Percentiles rank a stretch among this genome's conserved stretches.
phyloP scores from a whole-genome alignment of 768 basidiomycete species.

The Macrolepiota fuliginosa region DNA sequence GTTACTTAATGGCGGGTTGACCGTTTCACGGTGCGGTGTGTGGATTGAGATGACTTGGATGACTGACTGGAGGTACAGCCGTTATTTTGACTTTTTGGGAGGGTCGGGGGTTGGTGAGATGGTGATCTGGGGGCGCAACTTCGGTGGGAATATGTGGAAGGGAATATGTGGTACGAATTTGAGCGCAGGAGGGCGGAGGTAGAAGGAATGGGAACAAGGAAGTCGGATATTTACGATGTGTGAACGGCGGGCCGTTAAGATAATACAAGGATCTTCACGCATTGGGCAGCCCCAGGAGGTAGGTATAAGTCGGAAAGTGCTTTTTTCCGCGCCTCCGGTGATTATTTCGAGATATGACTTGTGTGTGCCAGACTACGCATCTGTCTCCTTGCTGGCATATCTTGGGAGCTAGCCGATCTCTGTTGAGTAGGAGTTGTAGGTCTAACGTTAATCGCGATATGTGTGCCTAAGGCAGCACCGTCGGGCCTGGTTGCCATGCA shows the following conservation, averaged over 20 bases:
- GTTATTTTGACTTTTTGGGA: neutral
- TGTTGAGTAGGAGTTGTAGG: neutral
- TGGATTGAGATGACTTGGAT: constrained; percentile 7
- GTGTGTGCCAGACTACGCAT: neutral
- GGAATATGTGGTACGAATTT: neutral
- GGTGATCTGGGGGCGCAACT: neutral
- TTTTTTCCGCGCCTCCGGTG: constrained; percentile 6
- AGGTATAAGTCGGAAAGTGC: constrained; percentile 1
- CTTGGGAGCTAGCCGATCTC: neutral
- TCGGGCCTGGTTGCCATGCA: neutral
- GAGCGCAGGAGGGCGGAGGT: neutral
- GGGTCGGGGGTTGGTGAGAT: neutral
- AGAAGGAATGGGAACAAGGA: neutral
- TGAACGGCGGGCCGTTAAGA: too few relatives aligned
- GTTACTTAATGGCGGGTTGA: neutral
- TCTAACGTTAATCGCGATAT: neutral
- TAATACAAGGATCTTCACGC: too few relatives aligned
- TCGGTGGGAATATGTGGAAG: neutral
- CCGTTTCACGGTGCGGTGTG: neutral
- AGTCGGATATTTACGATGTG: too few relatives aligned
- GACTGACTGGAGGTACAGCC: constrained; percentile 2
- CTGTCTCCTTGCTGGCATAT: neutral
- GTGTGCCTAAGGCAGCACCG: neutral
- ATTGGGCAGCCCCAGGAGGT: too few relatives aligned
- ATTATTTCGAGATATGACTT: neutral